Evolutionary conservation across 1,284 basidiomycete species (phyloP).

Genomic region (Sporisorium scitamineum): DNA sequence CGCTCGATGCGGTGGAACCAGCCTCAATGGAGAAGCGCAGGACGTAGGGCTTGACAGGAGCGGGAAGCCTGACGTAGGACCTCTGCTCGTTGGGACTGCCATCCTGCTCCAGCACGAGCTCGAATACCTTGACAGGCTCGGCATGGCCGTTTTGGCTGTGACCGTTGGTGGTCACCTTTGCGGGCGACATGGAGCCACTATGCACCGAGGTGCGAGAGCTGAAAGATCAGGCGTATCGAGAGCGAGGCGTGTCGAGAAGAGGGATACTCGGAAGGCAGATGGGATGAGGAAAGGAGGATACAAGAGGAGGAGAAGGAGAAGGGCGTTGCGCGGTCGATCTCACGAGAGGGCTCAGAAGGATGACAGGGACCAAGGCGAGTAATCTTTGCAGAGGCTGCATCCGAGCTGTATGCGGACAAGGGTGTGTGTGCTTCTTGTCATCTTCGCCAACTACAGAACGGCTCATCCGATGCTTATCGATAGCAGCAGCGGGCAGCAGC

Average conservation of each 20-base stretch:
- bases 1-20: conserved; percentile 50
- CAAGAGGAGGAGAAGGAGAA: background rate
- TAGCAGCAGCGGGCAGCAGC: conserved; percentile 9
- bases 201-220: conserved; percentile 11
- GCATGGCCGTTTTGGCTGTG: conserved; percentile 10
- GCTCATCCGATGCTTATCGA: conserved; percentile 28
- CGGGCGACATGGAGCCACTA: conserved; percentile 22
- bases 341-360: background rate
- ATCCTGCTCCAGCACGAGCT: conserved; percentile 59
- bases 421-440: conserved; percentile 13
- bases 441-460: conserved; percentile 35
- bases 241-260: background rate
- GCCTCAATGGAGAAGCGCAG: conserved; percentile 61
- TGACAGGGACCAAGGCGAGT: background rate
- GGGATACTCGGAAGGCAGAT: background rate
- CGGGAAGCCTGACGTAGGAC: conserved; percentile 59
- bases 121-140: conserved; percentile 49
- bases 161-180: conserved; percentile 33
- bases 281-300: background rate
- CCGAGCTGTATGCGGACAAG: background rate
- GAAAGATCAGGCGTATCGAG: background rate
- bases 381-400: conserved; percentile 1
- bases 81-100: conserved; percentile 56
- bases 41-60: conserved; percentile 58
- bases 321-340: background rate